Evolutionary conservation across 1,139 yeast species (phyloP).

Genomic region (Taiozyma onychis): DNA sequence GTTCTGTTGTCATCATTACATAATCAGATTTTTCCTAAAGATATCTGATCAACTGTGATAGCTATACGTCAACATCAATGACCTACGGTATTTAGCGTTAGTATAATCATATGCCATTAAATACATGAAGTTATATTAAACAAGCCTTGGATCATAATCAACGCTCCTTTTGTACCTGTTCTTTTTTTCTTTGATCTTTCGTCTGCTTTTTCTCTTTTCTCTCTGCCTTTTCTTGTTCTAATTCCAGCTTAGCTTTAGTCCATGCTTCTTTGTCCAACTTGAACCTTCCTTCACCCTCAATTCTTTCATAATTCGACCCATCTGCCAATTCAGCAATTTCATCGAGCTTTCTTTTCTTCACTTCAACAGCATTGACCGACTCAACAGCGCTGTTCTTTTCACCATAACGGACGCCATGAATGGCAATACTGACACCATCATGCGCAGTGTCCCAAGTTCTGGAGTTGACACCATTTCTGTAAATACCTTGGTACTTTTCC

Average conservation of each 20-base stretch:
- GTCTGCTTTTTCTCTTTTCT: neutral
- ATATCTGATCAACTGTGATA: too few relatives aligned
- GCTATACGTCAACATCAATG: too few relatives aligned
- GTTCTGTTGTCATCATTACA: too few relatives aligned
- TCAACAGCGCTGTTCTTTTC: constrained; percentile 23
- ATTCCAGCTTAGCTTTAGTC: constrained; percentile 13
- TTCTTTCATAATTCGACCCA: constrained; percentile 3
- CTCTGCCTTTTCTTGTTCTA: constrained; percentile 4
- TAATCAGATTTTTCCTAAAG: too few relatives aligned
- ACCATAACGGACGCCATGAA: constrained; percentile 43
- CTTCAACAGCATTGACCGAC: constrained; percentile 8
- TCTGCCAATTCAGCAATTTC: constrained; percentile 9
- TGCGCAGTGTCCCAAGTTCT: constrained; percentile 66
- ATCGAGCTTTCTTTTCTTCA: constrained; percentile 16
- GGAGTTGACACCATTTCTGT: constrained; percentile 63
- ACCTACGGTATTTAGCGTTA: neutral
- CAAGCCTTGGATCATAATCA: neutral
- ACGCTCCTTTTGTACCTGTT: neutral
- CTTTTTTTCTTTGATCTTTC: constrained; percentile 7
- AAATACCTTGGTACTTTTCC: constrained; percentile 54
- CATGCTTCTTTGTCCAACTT: constrained; percentile 17
- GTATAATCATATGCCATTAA: neutral
- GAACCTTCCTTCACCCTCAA: constrained; percentile 10
- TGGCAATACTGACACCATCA: constrained; percentile 62
- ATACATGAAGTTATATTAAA: neutral